phyloP scores from a whole-genome alignment of 345 rosid genomes.

The Anastatica hierochuntica region DNA sequence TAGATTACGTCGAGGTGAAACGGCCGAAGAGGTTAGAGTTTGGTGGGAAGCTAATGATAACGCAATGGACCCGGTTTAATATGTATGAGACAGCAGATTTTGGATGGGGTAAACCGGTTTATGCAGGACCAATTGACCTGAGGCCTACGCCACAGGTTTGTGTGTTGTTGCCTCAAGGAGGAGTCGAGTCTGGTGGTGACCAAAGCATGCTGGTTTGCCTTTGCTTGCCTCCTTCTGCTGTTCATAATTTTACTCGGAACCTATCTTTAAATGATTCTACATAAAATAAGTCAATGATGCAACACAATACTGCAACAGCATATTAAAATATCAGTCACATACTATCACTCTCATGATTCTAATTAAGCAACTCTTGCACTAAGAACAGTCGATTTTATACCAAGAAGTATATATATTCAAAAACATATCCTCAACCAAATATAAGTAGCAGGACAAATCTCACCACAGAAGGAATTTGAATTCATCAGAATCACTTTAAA shows the following conservation, averaged over 20 bases:
- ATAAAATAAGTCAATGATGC: neutral
- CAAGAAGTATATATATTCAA: neutral
- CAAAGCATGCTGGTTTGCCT: conserved; percentile 64
- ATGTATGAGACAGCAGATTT: conserved; percentile 79
- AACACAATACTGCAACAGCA: neutral
- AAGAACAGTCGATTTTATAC: neutral
- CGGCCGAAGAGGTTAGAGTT: conserved; percentile 77
- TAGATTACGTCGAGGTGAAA: conserved; percentile 57
- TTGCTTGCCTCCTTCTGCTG: conserved; percentile 69
- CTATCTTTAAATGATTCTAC: conserved; percentile 28
- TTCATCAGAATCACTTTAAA: neutral
- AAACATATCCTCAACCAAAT: conserved; percentile 8
- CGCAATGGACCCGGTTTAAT: conserved; percentile 86
- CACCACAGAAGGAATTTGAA: conserved; percentile 4
- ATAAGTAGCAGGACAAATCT: no score
- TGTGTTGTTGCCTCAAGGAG: conserved; percentile 68
- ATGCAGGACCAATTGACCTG: conserved; percentile 79
- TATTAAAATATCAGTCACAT: neutral
- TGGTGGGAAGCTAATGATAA: conserved; percentile 76
- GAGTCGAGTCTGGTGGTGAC: conserved; percentile 28
- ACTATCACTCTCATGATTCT: neutral
- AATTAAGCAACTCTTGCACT: neutral
- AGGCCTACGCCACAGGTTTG: conserved; percentile 93
- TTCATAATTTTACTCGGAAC: conserved; percentile 35
- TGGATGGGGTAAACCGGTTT: conserved; percentile 80